Evolutionary conservation across 176 grass and related monocot species (phyloP).

Genomic region (Olyra latifolia): DNA sequence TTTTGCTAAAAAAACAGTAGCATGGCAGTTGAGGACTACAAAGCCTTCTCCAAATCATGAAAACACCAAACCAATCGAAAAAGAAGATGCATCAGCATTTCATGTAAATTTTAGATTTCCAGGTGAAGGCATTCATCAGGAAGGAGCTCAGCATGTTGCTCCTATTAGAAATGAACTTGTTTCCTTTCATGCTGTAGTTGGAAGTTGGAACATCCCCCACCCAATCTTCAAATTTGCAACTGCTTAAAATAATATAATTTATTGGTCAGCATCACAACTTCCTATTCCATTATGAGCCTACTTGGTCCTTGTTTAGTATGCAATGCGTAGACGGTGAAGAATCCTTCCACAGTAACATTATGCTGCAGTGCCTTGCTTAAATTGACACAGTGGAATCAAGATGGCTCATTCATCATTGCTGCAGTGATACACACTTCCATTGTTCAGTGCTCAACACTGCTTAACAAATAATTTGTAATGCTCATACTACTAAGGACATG

Average conservation of each 20-base stretch:
- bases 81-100: background rate
- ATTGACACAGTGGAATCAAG: background rate
- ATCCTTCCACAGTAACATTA: background rate
- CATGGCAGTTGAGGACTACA: constrained; percentile 20
- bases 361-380: background rate
- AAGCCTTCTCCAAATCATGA: background rate
- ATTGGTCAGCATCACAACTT: background rate
- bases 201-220: background rate
- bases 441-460: too few relatives aligned
- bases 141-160: constrained; percentile 21
- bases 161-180: background rate
- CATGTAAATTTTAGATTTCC: background rate
- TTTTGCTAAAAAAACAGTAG: too few relatives aligned
- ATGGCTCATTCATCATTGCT: background rate
- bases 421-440: background rate
- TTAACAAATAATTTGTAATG: background rate
- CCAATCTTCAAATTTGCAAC: constrained; percentile 10
- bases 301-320: background rate
- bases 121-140: background rate
- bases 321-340: background rate
- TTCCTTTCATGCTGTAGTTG: background rate
- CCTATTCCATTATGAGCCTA: background rate
- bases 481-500: background rate
- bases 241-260: background rate
- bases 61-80: background rate